A percentile compares a stretch with the other conserved stretches of the same genome.
Evolutionary conservation across 2,329 filamentous ascomycete genomes (phyloP).

Genomic region (Elsinoe arachidis): DNA sequence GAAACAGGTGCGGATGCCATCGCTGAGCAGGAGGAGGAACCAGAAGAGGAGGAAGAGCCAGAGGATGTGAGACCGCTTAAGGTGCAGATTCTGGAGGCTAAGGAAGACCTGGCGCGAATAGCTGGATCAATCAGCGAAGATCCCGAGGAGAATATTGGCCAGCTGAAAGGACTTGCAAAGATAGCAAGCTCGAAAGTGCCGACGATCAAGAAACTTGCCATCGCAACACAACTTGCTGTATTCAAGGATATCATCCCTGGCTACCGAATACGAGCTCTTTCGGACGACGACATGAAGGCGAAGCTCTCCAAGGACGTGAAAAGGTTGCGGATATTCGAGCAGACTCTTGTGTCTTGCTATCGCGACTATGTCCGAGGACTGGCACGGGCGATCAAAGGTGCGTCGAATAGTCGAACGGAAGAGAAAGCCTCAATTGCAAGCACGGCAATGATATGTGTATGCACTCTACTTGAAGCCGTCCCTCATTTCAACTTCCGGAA

Average conservation of each 20-base stretch:
- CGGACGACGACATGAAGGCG: constrained; percentile 63
- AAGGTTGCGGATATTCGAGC: constrained; percentile 74
- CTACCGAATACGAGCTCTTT: constrained; percentile 79
- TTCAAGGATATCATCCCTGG: constrained; percentile 96
- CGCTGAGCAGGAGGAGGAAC: constrained; percentile 41
- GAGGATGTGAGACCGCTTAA: constrained; percentile 56
- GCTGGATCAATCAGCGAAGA: constrained; percentile 78
- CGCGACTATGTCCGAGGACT: constrained; percentile 75
- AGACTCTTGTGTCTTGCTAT: constrained; percentile 76
- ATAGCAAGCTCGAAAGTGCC: constrained; percentile 61
- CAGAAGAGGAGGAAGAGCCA: constrained; percentile 47
- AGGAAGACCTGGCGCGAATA: constrained; percentile 83
- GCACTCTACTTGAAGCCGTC: constrained; percentile 68
- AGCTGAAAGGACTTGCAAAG: constrained; percentile 68
- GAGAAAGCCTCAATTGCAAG: constrained; percentile 46
- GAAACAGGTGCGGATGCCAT: constrained; percentile 47
- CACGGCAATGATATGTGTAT: constrained; percentile 78
- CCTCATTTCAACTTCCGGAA: constrained; percentile 95
- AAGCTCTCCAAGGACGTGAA: constrained; percentile 90
- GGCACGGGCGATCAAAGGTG: constrained; percentile 52
- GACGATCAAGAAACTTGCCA: constrained; percentile 73
- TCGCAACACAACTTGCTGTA: constrained; percentile 79
- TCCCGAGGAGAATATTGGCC: constrained; percentile 78
- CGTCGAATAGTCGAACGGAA: constrained; percentile 13
- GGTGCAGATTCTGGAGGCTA: constrained; percentile 75